Conservation (phyloP, 495 filamentous ascomycete genomes). For the Tuber aestivum region DNA sequence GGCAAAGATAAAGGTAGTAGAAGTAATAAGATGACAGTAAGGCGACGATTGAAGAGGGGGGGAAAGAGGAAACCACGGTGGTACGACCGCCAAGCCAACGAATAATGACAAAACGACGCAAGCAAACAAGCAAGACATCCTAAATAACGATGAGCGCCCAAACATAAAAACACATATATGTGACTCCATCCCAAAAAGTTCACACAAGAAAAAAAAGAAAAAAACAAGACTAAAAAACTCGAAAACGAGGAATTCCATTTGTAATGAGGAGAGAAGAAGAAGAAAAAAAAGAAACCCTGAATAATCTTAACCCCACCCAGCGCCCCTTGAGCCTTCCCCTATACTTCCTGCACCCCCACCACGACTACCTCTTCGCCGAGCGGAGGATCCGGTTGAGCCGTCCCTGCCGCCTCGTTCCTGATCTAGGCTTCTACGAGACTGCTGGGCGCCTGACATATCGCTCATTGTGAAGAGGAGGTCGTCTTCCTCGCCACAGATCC, state of each 20-base stretch:
- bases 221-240: neutral
- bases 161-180: slow-evolving; percentile 32
- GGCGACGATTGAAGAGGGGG: neutral
- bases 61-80: neutral
- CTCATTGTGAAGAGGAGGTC: slow-evolving; percentile 43
- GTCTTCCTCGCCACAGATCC: slow-evolving; percentile 30
- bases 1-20: neutral
- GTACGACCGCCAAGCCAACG: neutral
- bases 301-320: slow-evolving; percentile 16
- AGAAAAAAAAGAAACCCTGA: neutral
- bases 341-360: slow-evolving; percentile 17
- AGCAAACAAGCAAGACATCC: neutral
- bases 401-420: slow-evolving; percentile 26
- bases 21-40: neutral
- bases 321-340: slow-evolving; percentile 16
- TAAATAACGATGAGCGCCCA: slow-evolving; percentile 17
- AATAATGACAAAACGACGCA: neutral
- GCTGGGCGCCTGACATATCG: slow-evolving; percentile 36
- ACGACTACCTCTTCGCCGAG: slow-evolving; percentile 16
- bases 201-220: slow-evolving; percentile 21
- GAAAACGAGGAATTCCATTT: neutral
- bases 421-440: slow-evolving; percentile 37
- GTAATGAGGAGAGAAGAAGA: neutral
- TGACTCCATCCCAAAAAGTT: slow-evolving; percentile 33
- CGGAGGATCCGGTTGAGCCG: slow-evolving; percentile 16